Base-by-base conservation (phyloP, 805 yeast genomes). In the Wickerhamia fluorescens region DNA sequence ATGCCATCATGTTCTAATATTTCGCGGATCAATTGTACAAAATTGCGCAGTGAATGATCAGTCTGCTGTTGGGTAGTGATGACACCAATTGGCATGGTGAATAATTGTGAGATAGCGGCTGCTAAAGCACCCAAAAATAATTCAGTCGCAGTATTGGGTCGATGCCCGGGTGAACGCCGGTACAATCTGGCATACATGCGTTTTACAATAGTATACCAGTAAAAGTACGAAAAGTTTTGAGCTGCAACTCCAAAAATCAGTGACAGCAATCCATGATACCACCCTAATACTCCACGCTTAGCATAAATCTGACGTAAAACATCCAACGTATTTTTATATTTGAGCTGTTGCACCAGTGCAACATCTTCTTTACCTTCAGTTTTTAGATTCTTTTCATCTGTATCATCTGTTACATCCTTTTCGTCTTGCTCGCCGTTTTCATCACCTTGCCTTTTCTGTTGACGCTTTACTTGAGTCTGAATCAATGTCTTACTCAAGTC, bases 171-270 rank as follows among this genome's bases (percentile, higher is more conserved):
- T 10, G 51, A 39, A 25, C 54, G 54, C 35, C 50, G 52, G 29
- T 60, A 35, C 27, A 56, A 33, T 28, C 53, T 58, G 35, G 70
- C 64, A 53, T 74, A 78, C 11, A 68, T 54, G 30, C 69, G 66
- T 37, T 84, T 72, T 11, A 83, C 75, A 23, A 81, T 57, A 4
- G 87, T 77, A 54, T 85, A 85, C 92, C 94, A 85, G 55, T 83
- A 85, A 53, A 85, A 85, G 53, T 85, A 85, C 17, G 85, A 77
- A 49, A 85, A 85, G 42, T 78, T 80, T 47, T 82, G 84, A 6
- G 81, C 73, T 2, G 88, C 87, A 7, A 78, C 73, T 3, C 87
- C 86, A 12, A 78, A 44, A 23, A 83, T 56, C 1, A 83, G 71
- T 2, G 87, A 75, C 3, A 72, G 56, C 26, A 84, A 53, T 1